These are phyloP conservation scores for Erythrophleum ivorense DNA, from an alignment of 331 rosid genomes.

Conservation along the genomic window DNA sequence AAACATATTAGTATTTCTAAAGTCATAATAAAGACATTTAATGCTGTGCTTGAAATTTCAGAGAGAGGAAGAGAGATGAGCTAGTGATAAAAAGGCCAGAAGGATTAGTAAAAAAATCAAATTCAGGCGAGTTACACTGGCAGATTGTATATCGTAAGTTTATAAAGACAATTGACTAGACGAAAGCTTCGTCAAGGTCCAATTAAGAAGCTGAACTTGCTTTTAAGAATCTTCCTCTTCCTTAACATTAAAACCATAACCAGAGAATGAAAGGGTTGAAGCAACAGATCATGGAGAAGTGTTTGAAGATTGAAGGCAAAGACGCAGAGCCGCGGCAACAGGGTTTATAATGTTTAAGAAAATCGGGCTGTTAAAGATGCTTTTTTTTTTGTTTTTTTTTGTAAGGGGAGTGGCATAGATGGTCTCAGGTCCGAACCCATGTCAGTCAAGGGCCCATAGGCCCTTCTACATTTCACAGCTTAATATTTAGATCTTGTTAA, in stretches of 20 bases:
- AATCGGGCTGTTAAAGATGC: neutral
- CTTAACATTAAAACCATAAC: neutral
- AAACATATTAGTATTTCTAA: neutral
- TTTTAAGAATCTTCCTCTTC: neutral
- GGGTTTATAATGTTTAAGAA: neutral
- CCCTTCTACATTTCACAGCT: neutral
- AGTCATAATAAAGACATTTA: neutral
- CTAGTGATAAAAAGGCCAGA: conserved; percentile 60
- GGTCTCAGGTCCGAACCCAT: neutral
- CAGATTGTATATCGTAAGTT: conserved; percentile 53
- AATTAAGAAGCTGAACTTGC: conserved; percentile 71
- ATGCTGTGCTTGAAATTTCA: neutral
- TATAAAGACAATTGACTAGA: conserved; percentile 43
- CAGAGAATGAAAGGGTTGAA: neutral
- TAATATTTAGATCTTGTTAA: too few relatives aligned
- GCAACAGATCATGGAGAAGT: neutral
- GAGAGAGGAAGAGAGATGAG: neutral
- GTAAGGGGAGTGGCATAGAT: neutral
- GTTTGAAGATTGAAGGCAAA: neutral
- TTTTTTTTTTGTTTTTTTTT: too few relatives aligned
- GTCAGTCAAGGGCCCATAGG: neutral
- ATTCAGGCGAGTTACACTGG: conserved; percentile 68
- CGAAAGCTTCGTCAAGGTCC: conserved; percentile 36
- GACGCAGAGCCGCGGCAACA: neutral
- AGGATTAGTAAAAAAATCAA: conserved; percentile 41